These are phyloP conservation scores for Fusarium caatingaense DNA, from an alignment of 2,329 filamentous ascomycete species.

Conservation along the genomic window DNA sequence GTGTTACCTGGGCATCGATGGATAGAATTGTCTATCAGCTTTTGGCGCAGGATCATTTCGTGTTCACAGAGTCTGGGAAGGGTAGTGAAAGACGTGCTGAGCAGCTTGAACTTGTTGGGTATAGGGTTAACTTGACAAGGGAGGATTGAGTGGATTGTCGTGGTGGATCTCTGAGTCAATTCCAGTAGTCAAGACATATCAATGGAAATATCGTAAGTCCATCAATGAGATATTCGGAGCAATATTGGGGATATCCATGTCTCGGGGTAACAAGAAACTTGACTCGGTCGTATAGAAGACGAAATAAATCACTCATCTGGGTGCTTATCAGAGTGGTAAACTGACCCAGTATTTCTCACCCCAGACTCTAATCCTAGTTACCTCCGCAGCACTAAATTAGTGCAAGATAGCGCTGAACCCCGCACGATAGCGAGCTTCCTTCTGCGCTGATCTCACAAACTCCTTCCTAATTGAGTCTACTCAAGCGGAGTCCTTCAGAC, in stretches of 20 bases:
- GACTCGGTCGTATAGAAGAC: not conserved
- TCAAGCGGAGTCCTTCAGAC: not conserved
- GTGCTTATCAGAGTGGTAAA: too few species aligned
- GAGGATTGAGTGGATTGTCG: not conserved
- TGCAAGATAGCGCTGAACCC: not conserved
- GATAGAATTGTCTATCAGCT: conserved; percentile 17
- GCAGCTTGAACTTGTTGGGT: conserved; percentile 18
- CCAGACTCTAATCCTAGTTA: not conserved
- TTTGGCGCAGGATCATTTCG: conserved; percentile 9
- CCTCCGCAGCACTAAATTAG: not conserved
- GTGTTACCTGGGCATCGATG: conserved; percentile 13
- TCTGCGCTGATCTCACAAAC: conserved; percentile 5
- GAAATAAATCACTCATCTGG: not conserved
- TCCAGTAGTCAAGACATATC: not conserved
- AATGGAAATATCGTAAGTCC: not conserved
- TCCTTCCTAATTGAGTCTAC: conserved; percentile 7
- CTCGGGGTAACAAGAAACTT: not conserved
- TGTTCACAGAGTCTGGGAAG: not conserved
- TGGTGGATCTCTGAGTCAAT: not conserved
- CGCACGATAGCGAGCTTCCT: not conserved
- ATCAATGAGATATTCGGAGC: not conserved
- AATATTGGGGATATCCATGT: not conserved
- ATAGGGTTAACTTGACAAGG: conserved; percentile 1
- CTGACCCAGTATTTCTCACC: not conserved
- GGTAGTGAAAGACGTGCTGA: not conserved